Conservation (phyloP, 345 rosid species). For the Barbarea vulgaris region DNA sequence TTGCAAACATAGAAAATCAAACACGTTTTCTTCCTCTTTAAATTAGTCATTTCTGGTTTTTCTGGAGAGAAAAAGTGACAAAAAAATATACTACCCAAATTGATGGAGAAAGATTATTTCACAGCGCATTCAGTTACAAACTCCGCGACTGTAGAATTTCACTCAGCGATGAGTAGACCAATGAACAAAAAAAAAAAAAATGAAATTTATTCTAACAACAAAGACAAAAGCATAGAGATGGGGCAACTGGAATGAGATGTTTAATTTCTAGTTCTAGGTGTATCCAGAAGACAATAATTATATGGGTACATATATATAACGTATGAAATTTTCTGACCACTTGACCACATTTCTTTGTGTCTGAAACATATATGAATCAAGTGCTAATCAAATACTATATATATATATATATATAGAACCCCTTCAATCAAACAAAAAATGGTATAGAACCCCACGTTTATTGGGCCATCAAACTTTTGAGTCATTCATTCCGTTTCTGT, state of each 20-base stretch:
- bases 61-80: neutral
- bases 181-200: neutral
- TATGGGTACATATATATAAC: neutral
- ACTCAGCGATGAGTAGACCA: neutral
- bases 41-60: too few species aligned
- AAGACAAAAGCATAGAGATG: slow-evolving; percentile 11
- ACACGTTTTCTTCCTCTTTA: neutral
- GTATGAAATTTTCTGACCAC: slow-evolving; percentile 22
- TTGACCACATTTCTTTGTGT: slow-evolving; percentile 20
- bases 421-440: too few species aligned
- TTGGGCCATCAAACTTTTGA: slow-evolving; percentile 29
- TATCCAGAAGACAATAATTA: slow-evolving; percentile 28
- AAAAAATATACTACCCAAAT: neutral
- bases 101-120: neutral
- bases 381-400: slow-evolving; percentile 11
- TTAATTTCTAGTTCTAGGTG: slow-evolving; percentile 20
- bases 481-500: slow-evolving; percentile 24
- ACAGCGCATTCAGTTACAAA: neutral
- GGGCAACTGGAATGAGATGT: slow-evolving; percentile 13
- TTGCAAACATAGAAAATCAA: neutral
- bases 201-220: neutral
- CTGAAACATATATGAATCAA: slow-evolving; percentile 15
- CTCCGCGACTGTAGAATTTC: neutral
- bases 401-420: too few species aligned
- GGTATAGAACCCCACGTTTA: slow-evolving; percentile 5